Conservation (phyloP, 768 basidiomycete species). For the Leccinum longicurvipes region DNA sequence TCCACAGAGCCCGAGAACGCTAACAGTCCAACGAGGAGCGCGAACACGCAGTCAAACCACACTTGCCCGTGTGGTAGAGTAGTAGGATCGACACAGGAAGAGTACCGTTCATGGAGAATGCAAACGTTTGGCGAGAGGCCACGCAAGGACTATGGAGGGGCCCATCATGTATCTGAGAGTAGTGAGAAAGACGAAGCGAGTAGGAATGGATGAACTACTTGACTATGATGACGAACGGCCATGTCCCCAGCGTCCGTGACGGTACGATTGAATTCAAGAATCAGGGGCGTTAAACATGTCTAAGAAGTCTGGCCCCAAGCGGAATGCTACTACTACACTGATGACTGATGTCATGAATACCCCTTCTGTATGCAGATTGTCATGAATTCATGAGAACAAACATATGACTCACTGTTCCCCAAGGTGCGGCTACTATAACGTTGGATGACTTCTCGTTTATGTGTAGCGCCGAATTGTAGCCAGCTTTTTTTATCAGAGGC, state of each 20-base stretch:
- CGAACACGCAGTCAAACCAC: constrained; percentile 43
- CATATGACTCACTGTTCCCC: constrained; percentile 44
- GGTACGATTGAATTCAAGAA: constrained; percentile 39
- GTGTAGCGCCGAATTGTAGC: constrained; percentile 34
- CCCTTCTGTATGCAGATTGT: too few species aligned
- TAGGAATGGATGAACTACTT: constrained; percentile 31
- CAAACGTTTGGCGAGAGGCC: constrained; percentile 50
- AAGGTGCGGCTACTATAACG: constrained; percentile 50
- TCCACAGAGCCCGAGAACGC: constrained; percentile 51
- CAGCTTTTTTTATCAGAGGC: too few species aligned
- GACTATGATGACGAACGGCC: constrained; percentile 49
- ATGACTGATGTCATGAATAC: constrained; percentile 34
- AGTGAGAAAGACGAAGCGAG: background rate
- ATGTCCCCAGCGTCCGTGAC: constrained; percentile 43
- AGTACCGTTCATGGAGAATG: constrained; percentile 57
- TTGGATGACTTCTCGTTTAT: constrained; percentile 54
- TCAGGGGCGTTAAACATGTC: constrained; percentile 29
- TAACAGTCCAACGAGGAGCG: constrained; percentile 49
- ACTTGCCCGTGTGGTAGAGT: constrained; percentile 51
- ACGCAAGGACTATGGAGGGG: constrained; percentile 39
- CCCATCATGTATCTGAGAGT: constrained; percentile 42
- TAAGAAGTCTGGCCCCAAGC: constrained; percentile 49
- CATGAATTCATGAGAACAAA: background rate
- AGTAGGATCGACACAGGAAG: constrained; percentile 49
- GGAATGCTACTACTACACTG: constrained; percentile 50